phyloP scores from a whole-genome alignment of 768 basidiomycete genomes.

The Serendipita sp. region DNA sequence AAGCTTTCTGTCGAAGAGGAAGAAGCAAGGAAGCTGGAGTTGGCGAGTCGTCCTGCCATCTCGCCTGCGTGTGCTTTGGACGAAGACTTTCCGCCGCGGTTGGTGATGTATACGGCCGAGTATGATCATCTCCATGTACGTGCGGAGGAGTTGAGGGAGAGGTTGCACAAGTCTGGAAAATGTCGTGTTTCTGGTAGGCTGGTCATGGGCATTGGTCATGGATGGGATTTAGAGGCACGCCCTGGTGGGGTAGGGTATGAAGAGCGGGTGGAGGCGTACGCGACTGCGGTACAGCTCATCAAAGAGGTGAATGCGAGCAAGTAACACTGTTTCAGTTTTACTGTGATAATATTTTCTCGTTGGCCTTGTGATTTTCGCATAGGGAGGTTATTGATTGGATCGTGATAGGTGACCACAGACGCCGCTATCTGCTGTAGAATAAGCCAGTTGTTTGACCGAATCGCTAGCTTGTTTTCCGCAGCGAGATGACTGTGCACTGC shows the following conservation, averaged over 20 bases:
- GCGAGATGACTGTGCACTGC: too few species aligned
- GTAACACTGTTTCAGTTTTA: too few species aligned
- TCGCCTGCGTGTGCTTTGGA: background rate
- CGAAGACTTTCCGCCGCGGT: background rate
- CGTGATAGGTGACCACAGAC: too few species aligned
- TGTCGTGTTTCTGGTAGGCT: background rate
- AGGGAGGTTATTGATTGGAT: too few species aligned
- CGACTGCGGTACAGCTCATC: too few species aligned
- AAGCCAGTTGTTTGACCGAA: too few species aligned
- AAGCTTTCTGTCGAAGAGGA: background rate
- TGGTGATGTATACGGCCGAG: background rate
- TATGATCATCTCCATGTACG: background rate
- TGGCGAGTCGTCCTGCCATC: background rate
- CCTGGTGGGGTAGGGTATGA: background rate
- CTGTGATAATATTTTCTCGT: too few species aligned
- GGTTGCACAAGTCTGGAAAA: background rate
- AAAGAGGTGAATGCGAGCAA: too few species aligned
- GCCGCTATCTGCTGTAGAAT: too few species aligned
- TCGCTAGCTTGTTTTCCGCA: too few species aligned
- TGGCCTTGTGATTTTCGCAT: too few species aligned
- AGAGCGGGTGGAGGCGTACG: background rate
- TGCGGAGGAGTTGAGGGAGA: background rate
- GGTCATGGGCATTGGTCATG: background rate
- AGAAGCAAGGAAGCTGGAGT: background rate
- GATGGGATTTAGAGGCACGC: background rate